These are phyloP conservation scores for Jacaranda copaia DNA, from an alignment of 257 asterid genomes.

Conservation along the genomic window DNA sequence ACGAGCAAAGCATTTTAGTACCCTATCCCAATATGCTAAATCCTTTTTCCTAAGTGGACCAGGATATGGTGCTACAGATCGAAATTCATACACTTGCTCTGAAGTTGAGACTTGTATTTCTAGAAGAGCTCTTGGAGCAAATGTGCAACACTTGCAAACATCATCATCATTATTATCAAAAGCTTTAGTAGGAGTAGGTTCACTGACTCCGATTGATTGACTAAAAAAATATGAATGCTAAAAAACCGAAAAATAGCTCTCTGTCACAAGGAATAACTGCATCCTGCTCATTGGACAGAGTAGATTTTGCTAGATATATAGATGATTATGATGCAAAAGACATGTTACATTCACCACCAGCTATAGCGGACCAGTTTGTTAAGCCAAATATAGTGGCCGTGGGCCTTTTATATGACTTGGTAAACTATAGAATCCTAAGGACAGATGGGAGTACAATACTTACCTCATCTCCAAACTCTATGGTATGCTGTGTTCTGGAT, in stretches of 20 bases:
- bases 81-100: conserved; percentile 76
- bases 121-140: conserved; percentile 55
- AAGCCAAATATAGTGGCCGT: no score
- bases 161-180: conserved; percentile 52
- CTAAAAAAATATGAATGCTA: conserved; percentile 49
- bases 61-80: conserved; percentile 78
- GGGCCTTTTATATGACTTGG: no score
- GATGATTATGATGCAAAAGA: conserved; percentile 46
- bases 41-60: conserved; percentile 26
- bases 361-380: conserved; percentile 64
- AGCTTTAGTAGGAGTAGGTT: conserved; percentile 55
- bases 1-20: conserved; percentile 54
- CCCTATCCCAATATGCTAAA: no score
- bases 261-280: conserved; percentile 43
- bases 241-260: conserved; percentile 43
- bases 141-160: conserved; percentile 47
- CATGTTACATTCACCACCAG: conserved; percentile 56
- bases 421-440: no score
- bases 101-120: conserved; percentile 81
- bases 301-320: conserved; percentile 49
- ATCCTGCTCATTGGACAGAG: conserved; percentile 41
- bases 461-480: conserved; percentile 46
- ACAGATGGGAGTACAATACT: conserved; percentile 57
- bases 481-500: conserved; percentile 25
- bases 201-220: conserved; percentile 55